Evolutionary conservation across 352 stramenopile species (phyloP).

Genomic region (Phytophthora nicotianae): DNA sequence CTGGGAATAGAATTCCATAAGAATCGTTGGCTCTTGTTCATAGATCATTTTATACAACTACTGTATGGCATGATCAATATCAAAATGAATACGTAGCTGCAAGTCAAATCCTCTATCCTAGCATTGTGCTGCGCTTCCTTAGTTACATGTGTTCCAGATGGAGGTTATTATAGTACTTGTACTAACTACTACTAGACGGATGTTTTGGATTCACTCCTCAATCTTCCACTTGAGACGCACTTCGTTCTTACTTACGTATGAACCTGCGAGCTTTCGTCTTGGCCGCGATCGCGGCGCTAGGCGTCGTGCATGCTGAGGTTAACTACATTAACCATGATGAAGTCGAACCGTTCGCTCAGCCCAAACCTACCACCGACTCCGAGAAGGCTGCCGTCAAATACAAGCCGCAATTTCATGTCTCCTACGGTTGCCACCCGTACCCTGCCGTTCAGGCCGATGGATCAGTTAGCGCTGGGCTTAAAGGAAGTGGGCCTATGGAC

Average conservation of each 20-base stretch:
- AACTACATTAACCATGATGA: conserved; percentile 18
- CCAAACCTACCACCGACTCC: conserved; percentile 4
- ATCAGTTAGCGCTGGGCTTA: conserved; percentile 3
- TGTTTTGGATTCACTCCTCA: background rate
- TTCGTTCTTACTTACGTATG: background rate
- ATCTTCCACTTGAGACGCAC: background rate
- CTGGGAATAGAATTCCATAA: too few relatives aligned
- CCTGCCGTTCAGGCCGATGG: conserved; percentile 14
- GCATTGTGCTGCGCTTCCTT: too few relatives aligned
- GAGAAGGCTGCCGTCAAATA: conserved; percentile 21
- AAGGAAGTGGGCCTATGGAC: background rate
- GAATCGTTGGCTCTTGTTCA: too few relatives aligned
- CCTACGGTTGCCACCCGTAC: conserved; percentile 15
- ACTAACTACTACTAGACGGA: too few relatives aligned
- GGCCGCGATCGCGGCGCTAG: background rate
- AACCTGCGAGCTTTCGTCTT: conserved; percentile 6
- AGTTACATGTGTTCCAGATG: too few relatives aligned
- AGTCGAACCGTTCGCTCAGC: conserved; percentile 18
- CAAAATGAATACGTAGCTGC: too few relatives aligned
- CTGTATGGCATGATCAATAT: too few relatives aligned
- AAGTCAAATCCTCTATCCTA: too few relatives aligned
- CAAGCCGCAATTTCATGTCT: conserved; percentile 15
- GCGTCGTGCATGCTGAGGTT: conserved; percentile 1
- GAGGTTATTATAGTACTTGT: too few relatives aligned
- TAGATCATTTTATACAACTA: too few relatives aligned